These are phyloP conservation scores for Xenoacremonium recifei DNA, from an alignment of 2,329 filamentous ascomycete species.

Conservation along the genomic window DNA sequence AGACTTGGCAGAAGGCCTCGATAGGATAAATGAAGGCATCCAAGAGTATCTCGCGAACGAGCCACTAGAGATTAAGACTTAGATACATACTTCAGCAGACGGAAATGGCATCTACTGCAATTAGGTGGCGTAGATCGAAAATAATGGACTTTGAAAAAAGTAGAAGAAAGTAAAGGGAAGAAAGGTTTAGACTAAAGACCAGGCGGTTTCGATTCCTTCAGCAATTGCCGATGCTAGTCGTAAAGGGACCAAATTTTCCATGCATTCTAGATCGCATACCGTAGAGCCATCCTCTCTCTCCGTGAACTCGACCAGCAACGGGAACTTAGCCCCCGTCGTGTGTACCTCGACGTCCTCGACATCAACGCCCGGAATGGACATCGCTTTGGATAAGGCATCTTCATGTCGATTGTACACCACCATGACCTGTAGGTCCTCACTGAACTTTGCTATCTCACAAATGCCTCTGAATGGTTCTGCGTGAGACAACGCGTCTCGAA, in stretches of 20 bases:
- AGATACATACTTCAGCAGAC: too few relatives aligned
- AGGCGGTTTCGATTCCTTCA: too few relatives aligned
- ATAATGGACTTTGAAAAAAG: too few relatives aligned
- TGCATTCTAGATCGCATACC: background rate
- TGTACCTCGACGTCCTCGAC: background rate
- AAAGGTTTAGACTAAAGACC: background rate
- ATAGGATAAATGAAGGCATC: background rate
- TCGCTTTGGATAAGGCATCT: background rate
- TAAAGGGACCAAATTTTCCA: background rate
- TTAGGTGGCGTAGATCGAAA: too few relatives aligned
- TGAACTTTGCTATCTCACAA: background rate
- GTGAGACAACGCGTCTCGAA: background rate
- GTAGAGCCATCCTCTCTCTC: background rate
- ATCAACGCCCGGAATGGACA: background rate
- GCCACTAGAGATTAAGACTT: too few relatives aligned
- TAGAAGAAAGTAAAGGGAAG: background rate
- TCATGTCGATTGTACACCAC: background rate
- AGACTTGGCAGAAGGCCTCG: background rate
- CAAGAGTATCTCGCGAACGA: too few relatives aligned
- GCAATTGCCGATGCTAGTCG: too few relatives aligned
- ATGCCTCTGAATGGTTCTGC: background rate
- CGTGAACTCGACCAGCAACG: background rate
- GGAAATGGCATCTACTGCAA: too few relatives aligned
- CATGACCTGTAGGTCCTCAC: background rate
- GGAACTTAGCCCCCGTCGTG: background rate